Conservation (phyloP, 208 protist species). For the Balamuthia mandrillaris region DNA sequence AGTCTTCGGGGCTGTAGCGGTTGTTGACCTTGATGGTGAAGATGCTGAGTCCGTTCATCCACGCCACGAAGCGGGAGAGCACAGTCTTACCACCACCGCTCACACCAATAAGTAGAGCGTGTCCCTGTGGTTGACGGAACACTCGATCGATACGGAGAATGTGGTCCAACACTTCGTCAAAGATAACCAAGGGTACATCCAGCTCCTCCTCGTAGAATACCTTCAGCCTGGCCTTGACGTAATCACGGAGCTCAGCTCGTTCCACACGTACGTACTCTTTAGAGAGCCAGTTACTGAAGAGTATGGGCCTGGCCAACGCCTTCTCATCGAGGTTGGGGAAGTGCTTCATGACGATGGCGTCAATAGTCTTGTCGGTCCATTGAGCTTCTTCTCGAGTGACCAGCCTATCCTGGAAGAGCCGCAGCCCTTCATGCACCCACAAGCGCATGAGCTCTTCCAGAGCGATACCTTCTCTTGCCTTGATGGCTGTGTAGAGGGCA, state of each 20-base stretch:
- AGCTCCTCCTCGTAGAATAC: conserved; percentile 96
- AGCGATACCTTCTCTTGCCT: conserved; percentile 58
- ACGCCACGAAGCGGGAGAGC: conserved; percentile 94
- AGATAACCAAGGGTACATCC: conserved; percentile 94
- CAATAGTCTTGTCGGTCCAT: conserved; percentile 86
- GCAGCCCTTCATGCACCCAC: conserved; percentile 93
- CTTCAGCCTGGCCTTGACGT: conserved; percentile 83
- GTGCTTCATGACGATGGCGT: conserved; percentile 73
- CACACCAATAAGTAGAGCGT: conserved; percentile 92
- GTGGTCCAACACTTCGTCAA: conserved; percentile 97
- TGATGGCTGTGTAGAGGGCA: conserved; percentile 91
- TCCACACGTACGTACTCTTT: conserved; percentile 85
- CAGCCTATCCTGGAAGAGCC: conserved; percentile 90
- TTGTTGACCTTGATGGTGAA: conserved; percentile 95
- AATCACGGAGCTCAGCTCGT: conserved; percentile 80
- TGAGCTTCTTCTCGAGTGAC: conserved; percentile 85
- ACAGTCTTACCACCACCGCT: conserved; percentile 97
- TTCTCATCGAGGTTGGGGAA: conserved; percentile 75
- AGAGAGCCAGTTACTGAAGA: conserved; percentile 92
- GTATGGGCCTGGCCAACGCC: conserved; percentile 83
- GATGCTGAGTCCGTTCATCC: conserved; percentile 92
- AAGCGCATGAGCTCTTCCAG: conserved; percentile 85
- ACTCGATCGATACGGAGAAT: conserved; percentile 97
- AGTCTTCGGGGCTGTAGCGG: conserved; percentile 92
- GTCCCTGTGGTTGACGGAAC: conserved; percentile 93